phyloP scores from a whole-genome alignment of 225 moss, liverwort and hornwort species.

The Sphagnum contortum region DNA sequence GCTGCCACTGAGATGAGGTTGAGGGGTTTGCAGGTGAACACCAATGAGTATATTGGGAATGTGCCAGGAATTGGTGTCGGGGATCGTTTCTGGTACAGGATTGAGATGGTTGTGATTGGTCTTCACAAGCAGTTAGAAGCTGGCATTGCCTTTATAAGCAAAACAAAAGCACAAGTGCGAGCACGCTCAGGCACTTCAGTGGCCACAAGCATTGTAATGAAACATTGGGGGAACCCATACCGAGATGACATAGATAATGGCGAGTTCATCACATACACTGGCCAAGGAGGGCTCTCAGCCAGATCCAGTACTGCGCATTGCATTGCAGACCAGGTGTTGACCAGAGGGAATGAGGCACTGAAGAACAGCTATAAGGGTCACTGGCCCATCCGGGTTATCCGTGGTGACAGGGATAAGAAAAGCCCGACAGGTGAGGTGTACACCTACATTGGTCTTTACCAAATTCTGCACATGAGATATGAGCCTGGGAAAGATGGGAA shows the following conservation, averaged over 20 bases:
- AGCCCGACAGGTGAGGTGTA: slow-evolving; percentile 8
- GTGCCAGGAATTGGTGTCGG: slow-evolving; percentile 6
- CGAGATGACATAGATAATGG: slow-evolving; percentile 7
- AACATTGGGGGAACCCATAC: slow-evolving; percentile 5
- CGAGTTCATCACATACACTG: slow-evolving; percentile 8
- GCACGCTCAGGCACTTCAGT: not conserved
- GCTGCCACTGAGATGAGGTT: slow-evolving; percentile 3
- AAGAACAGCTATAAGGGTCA: slow-evolving; percentile 6
- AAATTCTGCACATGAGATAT: slow-evolving; percentile 5
- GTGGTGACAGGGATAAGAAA: slow-evolving; percentile 1
- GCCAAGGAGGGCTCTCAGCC: slow-evolving; percentile 3
- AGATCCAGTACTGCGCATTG: not conserved
- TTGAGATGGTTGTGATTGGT: slow-evolving; percentile 11
- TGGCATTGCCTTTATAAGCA: slow-evolving; percentile 6
- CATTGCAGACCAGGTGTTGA: not conserved
- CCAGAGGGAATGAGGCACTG: slow-evolving; percentile 7
- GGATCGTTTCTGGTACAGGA: slow-evolving; percentile 5
- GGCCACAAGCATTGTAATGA: slow-evolving; percentile 12
- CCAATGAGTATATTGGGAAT: slow-evolving; percentile 2
- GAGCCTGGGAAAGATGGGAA: slow-evolving; percentile 4
- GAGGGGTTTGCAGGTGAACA: slow-evolving; percentile 1
- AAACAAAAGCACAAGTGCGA: not conserved
- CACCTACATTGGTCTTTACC: slow-evolving; percentile 10
- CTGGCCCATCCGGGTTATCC: slow-evolving; percentile 5
- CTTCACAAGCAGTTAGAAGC: slow-evolving; percentile 7